These are phyloP conservation scores for Lichtheimia hyalospora DNA, from an alignment of 371 early-diverging fungal species.

Conservation along the genomic window DNA sequence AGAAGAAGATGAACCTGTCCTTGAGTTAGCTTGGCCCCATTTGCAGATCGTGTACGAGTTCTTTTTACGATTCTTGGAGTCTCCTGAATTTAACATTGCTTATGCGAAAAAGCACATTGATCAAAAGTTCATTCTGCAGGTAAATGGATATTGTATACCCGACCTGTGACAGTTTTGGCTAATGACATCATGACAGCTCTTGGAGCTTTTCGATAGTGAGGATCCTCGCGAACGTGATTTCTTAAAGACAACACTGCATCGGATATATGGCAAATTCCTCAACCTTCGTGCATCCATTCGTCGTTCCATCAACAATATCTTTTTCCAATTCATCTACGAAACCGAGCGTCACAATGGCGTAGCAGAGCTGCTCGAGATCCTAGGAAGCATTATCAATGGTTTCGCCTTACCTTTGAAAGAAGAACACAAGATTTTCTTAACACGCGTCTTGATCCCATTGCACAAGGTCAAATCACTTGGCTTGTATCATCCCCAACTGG, in stretches of 20 bases:
- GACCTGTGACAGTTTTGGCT: not conserved
- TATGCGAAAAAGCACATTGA: conserved; percentile 95
- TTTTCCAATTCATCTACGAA: conserved; percentile 96
- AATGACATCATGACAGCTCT: conserved; percentile 52
- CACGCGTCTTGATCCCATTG: conserved; percentile 90
- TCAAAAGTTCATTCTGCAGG: conserved; percentile 88
- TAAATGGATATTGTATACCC: conserved; percentile 23
- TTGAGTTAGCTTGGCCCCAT: conserved; percentile 97
- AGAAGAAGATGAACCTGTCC: conserved; percentile 96
- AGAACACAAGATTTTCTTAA: conserved; percentile 94
- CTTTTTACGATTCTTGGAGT: conserved; percentile 94
- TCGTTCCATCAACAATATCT: conserved; percentile 95
- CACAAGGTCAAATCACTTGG: conserved; percentile 93
- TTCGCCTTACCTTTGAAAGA: conserved; percentile 97
- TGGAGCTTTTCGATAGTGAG: conserved; percentile 96
- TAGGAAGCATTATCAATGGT: conserved; percentile 98
- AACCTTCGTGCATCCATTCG: conserved; percentile 96
- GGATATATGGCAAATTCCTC: conserved; percentile 97
- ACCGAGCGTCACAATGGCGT: conserved; percentile 96
- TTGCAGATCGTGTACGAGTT: conserved; percentile 96
- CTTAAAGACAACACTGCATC: conserved; percentile 94
- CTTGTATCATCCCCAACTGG: conserved; percentile 93
- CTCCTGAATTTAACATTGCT: conserved; percentile 93
- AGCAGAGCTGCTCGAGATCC: conserved; percentile 93
- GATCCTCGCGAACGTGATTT: conserved; percentile 97